Base-by-base conservation (phyloP, 345 rosid species). In the Eutrema japonicum region DNA sequence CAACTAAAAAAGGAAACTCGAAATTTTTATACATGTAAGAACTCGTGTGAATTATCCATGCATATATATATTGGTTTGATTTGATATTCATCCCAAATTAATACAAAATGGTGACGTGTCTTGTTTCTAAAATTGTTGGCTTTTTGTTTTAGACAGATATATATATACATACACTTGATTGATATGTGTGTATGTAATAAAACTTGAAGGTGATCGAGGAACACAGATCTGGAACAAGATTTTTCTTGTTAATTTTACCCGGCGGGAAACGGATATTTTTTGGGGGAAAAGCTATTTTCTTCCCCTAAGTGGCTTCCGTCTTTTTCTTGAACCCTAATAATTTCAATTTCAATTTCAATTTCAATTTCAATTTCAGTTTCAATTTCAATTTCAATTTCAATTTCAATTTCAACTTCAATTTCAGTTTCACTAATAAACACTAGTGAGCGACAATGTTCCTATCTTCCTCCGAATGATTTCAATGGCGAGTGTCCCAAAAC, bases 191-290 rank as follows among this genome's bases (percentile, higher is more conserved):
- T 32, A 32, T 32, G 4, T 47, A 53, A 40, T 41, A 53, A 14
- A 55, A 68, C 13, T 40, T 40, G 10, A 40, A 10, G 12, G 4
- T 29, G 40, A 50, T 26, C 0, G 32, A 30, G 48, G 37, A 64
- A 30, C 49, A 73, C 49, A 73, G 77, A 73, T 73, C 77, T 64
- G 36, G 41, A 52, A 33, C 16, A 22, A 45, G 37, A 49, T 41
- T 18, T 32, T 27, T 13, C 27, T 49, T 64, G 52, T 26, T 29
- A 54, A 55, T 43, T 54, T 45, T 41, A n/a, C 48, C 71, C 88
- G 88, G 88, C 87, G 87, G 87, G 84, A 83, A 88, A 83, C 81
- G 71, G 81, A 80, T 55, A 32, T 35, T 72, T 78, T 72, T 78
- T 50, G 67, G 84, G 83, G 69, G 65, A 66, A 40, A 36, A 42